Evolutionary conservation across 2,329 filamentous ascomycete genomes (phyloP).

Genomic region (Penicillium olsonii): DNA sequence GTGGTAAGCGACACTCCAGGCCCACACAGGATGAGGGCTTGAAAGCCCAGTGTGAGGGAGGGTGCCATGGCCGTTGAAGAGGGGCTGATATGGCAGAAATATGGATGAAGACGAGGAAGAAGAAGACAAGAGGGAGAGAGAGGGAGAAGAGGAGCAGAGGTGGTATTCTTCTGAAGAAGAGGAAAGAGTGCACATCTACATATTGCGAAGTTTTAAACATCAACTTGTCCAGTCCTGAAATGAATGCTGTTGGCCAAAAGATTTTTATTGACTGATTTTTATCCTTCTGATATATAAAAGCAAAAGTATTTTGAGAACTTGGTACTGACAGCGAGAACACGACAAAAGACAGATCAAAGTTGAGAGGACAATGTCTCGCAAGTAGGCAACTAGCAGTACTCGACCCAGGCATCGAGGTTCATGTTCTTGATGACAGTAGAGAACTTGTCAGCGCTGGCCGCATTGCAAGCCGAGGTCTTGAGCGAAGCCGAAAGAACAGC

Average conservation of each 20-base stretch:
- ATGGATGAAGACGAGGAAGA: background rate
- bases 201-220: no score
- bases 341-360: background rate
- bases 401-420: conserved; percentile 63
- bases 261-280: no score
- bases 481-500: conserved; percentile 11
- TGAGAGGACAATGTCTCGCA: background rate
- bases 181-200: no score
- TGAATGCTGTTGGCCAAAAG: no score
- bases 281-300: background rate
- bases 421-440: conserved; percentile 68
- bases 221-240: no score
- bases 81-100: no score
- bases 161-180: no score
- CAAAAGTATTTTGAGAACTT: conserved; percentile 57
- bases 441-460: conserved; percentile 52
- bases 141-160: background rate
- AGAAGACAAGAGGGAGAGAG: background rate
- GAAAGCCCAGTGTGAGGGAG: conserved; percentile 44
- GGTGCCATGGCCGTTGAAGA: background rate
- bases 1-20: conserved; percentile 51
- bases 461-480: conserved; percentile 50
- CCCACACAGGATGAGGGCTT: conserved; percentile 51
- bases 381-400: conserved; percentile 49
- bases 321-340: background rate